Conservation (phyloP, 2,329 filamentous ascomycete species). For the Chaetomium olivaceum region DNA sequence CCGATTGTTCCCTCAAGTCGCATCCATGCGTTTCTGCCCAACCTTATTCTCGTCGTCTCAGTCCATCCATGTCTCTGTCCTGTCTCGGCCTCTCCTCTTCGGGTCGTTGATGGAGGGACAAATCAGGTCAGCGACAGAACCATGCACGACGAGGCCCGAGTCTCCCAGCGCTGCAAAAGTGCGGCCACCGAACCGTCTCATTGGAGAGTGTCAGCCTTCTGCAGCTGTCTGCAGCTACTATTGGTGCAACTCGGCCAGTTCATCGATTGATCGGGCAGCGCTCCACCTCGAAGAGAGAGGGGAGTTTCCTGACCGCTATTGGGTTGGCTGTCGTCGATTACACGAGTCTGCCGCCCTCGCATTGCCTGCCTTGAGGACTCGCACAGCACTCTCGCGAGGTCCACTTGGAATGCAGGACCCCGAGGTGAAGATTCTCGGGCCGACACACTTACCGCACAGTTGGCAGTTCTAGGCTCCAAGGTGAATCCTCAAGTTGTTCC, state of each 20-base stretch:
- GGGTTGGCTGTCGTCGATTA: neutral
- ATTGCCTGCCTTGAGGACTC: neutral
- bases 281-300: neutral
- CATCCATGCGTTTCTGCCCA: slow-evolving; percentile 35
- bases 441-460: neutral
- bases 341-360: neutral
- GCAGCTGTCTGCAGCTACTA: slow-evolving; percentile 30
- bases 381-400: neutral
- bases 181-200: slow-evolving; percentile 22
- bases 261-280: slow-evolving; percentile 14
- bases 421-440: neutral
- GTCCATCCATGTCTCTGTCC: neutral
- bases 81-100: slow-evolving; percentile 15
- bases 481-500: neutral
- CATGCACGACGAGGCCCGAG: slow-evolving; percentile 30
- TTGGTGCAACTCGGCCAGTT: slow-evolving; percentile 30
- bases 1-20: slow-evolving; percentile 14
- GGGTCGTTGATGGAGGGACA: slow-evolving; percentile 1
- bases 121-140: slow-evolving; percentile 23
- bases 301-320: slow-evolving; percentile 8
- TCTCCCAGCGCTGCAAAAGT: slow-evolving; percentile 24
- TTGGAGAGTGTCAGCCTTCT: slow-evolving; percentile 33
- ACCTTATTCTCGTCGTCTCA: slow-evolving; percentile 12
- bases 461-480: too few species aligned
- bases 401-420: neutral